phyloP scores from a whole-genome alignment of 2,329 filamentous ascomycete genomes.

The Aspergillus quadricinctus region DNA sequence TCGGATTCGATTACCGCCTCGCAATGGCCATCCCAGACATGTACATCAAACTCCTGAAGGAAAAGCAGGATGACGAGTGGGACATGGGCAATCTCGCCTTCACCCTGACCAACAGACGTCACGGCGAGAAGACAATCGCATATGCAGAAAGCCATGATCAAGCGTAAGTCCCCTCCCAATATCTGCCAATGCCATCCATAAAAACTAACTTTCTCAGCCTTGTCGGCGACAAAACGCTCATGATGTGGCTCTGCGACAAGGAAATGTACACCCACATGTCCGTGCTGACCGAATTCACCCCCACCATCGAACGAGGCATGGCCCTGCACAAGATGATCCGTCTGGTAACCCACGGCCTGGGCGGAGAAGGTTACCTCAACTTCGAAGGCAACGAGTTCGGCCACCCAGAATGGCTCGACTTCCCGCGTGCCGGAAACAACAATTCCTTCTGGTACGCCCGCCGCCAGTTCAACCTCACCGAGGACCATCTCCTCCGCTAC shows the following conservation, averaged over 20 bases:
- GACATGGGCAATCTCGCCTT: conserved; percentile 79
- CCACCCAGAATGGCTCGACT: conserved; percentile 98
- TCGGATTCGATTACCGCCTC: conserved; percentile 95
- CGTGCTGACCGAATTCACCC: conserved; percentile 72
- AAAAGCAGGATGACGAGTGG: conserved; percentile 86
- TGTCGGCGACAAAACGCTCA: conserved; percentile 91
- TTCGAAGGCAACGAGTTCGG: conserved; percentile 99
- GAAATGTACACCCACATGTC: conserved; percentile 99
- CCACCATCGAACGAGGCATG: conserved; percentile 85
- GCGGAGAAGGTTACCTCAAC: conserved; percentile 95
- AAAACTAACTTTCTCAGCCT: conserved; percentile 52
- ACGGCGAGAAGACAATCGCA: conserved; percentile 97
- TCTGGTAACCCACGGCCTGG: conserved; percentile 82
- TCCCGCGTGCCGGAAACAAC: conserved; percentile 85
- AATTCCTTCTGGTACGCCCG: conserved; percentile 95
- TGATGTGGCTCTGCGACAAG: conserved; percentile 98
- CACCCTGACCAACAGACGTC: conserved; percentile 85
- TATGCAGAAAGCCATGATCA: conserved; percentile 98
- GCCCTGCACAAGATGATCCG: conserved; percentile 97
- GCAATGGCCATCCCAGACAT: conserved; percentile 98
- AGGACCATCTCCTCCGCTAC: conserved; percentile 82
- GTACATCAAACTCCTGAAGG: conserved; percentile 98
- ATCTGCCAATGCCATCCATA: background rate
- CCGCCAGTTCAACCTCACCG: conserved; percentile 86
- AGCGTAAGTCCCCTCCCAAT: conserved; percentile 61